Percentiles rank a stretch among this genome's conserved stretches.
These are phyloP conservation scores for Entomortierella lignicola DNA, from an alignment of 192 early-diverging fungal genomes.

Conservation along the genomic window DNA sequence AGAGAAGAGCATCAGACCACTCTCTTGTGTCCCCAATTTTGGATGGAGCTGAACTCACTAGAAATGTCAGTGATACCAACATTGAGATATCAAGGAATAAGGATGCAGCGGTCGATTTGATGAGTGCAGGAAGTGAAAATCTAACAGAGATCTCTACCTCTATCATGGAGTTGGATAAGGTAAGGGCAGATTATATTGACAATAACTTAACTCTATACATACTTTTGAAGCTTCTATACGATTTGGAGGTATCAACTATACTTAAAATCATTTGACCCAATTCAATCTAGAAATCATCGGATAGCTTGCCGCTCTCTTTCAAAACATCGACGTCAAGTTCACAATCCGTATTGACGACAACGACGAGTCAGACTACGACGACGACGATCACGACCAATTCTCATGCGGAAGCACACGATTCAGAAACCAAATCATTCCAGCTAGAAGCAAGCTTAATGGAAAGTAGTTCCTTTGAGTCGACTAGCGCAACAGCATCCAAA, in stretches of 20 bases:
- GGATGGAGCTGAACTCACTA: background rate
- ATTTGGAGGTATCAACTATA: background rate
- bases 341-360: conserved; percentile 2
- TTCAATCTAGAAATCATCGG: conserved; percentile 20
- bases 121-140: background rate
- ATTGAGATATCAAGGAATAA: background rate
- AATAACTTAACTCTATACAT: background rate
- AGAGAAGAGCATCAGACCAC: background rate
- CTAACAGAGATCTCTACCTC: background rate
- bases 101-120: background rate
- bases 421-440: background rate
- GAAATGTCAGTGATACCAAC: background rate
- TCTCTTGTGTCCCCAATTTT: background rate
- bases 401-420: conserved; percentile 7
- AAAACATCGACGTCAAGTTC: conserved; percentile 25
- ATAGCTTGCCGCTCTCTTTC: conserved; percentile 37
- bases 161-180: conserved; percentile 10
- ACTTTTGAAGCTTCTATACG: background rate
- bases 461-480: background rate
- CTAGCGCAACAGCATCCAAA: background rate
- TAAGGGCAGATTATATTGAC: conserved; percentile 3
- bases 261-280: conserved; percentile 38
- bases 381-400: background rate
- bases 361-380: conserved; percentile 8
- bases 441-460: conserved; percentile 6